These are phyloP conservation scores for Scheffersomyces titani DNA, from an alignment of 1,139 yeast genomes.

Conservation along the genomic window DNA sequence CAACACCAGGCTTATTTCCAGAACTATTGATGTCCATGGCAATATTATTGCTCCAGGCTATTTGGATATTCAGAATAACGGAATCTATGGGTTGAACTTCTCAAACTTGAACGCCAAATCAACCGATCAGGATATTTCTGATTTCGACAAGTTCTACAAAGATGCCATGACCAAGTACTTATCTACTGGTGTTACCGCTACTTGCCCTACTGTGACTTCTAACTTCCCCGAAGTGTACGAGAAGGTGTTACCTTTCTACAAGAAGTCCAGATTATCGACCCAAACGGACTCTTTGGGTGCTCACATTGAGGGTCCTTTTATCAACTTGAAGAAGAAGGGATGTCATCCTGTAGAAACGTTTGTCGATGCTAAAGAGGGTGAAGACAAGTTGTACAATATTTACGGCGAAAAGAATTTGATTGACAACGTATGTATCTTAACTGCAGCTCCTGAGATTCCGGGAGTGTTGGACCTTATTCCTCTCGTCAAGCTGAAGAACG, in stretches of 20 bases:
- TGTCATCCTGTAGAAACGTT: slow-evolving; percentile 65
- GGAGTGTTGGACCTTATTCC: slow-evolving; percentile 56
- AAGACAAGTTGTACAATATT: slow-evolving; percentile 36
- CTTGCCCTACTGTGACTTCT: slow-evolving; percentile 64
- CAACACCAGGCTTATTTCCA: slow-evolving; percentile 15
- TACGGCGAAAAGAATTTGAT: slow-evolving; percentile 42
- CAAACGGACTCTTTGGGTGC: slow-evolving; percentile 61
- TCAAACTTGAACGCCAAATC: slow-evolving; percentile 41
- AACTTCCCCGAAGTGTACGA: slow-evolving; percentile 54
- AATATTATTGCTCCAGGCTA: slow-evolving; percentile 58
- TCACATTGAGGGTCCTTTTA: slow-evolving; percentile 68
- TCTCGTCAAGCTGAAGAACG: slow-evolving; percentile 30
- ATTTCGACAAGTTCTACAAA: slow-evolving; percentile 34
- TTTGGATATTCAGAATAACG: slow-evolving; percentile 63
- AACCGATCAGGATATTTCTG: slow-evolving; percentile 32
- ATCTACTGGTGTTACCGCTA: slow-evolving; percentile 58
- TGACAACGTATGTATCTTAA: slow-evolving; percentile 51
- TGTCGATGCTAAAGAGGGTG: slow-evolving; percentile 45
- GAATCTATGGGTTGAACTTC: slow-evolving; percentile 61
- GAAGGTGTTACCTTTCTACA: slow-evolving; percentile 51
- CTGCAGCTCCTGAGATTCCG: slow-evolving; percentile 64
- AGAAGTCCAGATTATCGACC: slow-evolving; percentile 31
- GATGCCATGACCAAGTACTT: slow-evolving; percentile 53
- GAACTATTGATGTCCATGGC: slow-evolving; percentile 49
- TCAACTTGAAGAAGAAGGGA: slow-evolving; percentile 56